Evolutionary conservation across 2,329 filamentous ascomycete species (phyloP).

Genomic region (Pezicula carpinea): DNA sequence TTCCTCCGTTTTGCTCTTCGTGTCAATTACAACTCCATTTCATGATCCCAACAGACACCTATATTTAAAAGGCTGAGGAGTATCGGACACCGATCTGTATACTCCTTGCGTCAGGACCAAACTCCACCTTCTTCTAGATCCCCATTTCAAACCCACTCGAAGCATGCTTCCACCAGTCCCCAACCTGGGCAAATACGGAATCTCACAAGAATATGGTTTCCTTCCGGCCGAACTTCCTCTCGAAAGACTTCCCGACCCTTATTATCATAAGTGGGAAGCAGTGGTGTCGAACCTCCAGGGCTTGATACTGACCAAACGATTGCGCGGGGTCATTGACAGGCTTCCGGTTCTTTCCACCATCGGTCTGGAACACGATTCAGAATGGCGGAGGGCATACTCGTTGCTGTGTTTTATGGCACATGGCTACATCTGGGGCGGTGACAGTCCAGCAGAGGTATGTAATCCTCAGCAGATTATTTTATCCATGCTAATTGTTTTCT

Average conservation of each 20-base stretch:
- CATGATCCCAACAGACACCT: conserved; percentile 17
- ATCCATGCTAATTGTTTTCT: conserved; percentile 10
- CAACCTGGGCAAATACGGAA: conserved; percentile 70
- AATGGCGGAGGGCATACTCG: conserved; percentile 93
- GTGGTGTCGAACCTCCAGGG: conserved; percentile 81
- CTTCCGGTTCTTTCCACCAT: conserved; percentile 81
- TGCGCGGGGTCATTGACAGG: conserved; percentile 73
- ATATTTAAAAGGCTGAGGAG: conserved; percentile 52
- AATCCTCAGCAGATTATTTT: neutral
- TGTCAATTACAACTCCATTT: conserved; percentile 3
- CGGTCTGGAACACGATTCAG: conserved; percentile 74
- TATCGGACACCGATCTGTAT: conserved; percentile 55
- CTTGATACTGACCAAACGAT: conserved; percentile 76
- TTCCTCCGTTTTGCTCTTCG: conserved; percentile 1
- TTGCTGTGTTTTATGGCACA: conserved; percentile 88
- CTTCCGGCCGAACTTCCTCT: conserved; percentile 78
- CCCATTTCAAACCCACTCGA: conserved; percentile 8
- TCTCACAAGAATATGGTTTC: conserved; percentile 78
- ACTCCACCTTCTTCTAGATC: conserved; percentile 11
- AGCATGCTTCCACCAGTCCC: conserved; percentile 55
- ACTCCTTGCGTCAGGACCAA: conserved; percentile 59
- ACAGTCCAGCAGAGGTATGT: conserved; percentile 67
- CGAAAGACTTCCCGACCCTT: conserved; percentile 75
- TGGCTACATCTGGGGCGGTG: conserved; percentile 94
- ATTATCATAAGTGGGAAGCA: conserved; percentile 94